Evolutionary conservation across 78 protist genomes (phyloP).

Genomic region (Bigelowiella natans): DNA sequence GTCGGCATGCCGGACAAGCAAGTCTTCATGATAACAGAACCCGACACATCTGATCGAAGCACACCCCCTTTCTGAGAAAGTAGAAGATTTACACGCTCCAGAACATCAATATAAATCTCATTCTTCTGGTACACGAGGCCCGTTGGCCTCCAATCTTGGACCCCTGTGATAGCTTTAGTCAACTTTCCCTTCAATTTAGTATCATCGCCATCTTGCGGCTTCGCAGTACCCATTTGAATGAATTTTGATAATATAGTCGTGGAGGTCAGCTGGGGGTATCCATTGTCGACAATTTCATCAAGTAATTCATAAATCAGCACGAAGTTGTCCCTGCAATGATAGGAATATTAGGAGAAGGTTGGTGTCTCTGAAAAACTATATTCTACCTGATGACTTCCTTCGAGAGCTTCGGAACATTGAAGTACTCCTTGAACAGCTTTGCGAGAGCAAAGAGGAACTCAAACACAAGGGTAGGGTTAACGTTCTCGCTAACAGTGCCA

Average conservation of each 20-base stretch:
- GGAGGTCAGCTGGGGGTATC: slow-evolving; percentile 1
- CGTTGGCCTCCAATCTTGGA: slow-evolving; percentile 69
- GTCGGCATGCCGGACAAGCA: slow-evolving; percentile 95
- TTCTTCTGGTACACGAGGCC: slow-evolving; percentile 68
- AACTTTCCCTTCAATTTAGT: neutral
- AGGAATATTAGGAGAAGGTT: neutral
- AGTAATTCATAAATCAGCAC: slow-evolving; percentile 92
- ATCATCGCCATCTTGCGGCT: neutral
- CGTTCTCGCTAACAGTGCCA: neutral
- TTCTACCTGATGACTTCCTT: neutral
- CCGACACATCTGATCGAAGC: slow-evolving; percentile 79
- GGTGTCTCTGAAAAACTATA: neutral
- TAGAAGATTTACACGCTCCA: slow-evolving; percentile 49
- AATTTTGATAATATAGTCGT: neutral
- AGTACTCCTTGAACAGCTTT: neutral
- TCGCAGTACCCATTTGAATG: neutral
- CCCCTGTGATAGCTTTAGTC: slow-evolving; percentile 80
- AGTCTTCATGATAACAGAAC: slow-evolving; percentile 71
- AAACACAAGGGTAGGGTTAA: neutral
- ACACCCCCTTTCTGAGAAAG: slow-evolving; percentile 17
- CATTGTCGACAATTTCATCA: slow-evolving; percentile 97
- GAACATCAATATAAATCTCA: slow-evolving; percentile 77
- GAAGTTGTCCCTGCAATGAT: slow-evolving; percentile 79
- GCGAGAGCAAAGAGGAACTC: neutral
- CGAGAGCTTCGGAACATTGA: neutral